Evolutionary conservation across 1,139 yeast genomes (phyloP).

Genomic region (Magnusiomyces suaveolens): DNA sequence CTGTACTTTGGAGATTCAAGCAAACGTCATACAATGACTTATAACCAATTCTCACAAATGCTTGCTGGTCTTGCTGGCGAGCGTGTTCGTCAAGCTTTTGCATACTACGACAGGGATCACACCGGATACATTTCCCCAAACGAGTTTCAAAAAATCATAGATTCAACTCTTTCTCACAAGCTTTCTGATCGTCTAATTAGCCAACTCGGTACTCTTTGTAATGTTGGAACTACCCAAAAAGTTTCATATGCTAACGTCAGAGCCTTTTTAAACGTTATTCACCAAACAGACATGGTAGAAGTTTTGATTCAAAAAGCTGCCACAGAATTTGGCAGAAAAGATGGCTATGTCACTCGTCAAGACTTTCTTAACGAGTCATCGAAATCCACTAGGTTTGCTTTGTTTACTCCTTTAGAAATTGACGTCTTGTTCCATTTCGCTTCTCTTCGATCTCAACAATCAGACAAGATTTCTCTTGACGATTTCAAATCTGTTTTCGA

Average conservation of each 20-base stretch:
- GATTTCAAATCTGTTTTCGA: slow-evolving; percentile 38
- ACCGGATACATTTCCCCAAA: slow-evolving; percentile 37
- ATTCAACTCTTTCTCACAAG: slow-evolving; percentile 35
- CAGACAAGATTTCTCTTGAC: slow-evolving; percentile 31
- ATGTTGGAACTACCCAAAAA: slow-evolving; percentile 27
- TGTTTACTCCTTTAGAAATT: slow-evolving; percentile 39
- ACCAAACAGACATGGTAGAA: slow-evolving; percentile 37
- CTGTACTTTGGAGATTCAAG: slow-evolving; percentile 35
- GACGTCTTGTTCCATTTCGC: slow-evolving; percentile 39
- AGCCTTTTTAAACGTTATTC: slow-evolving; percentile 37
- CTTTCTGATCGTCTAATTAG: slow-evolving; percentile 34
- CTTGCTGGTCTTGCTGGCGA: slow-evolving; percentile 38
- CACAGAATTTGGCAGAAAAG: slow-evolving; percentile 20
- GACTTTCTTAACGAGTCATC: slow-evolving; percentile 37
- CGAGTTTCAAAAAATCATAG: slow-evolving; percentile 35
- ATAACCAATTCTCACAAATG: slow-evolving; percentile 39
- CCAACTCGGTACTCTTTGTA: slow-evolving; percentile 34
- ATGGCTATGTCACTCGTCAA: slow-evolving; percentile 33
- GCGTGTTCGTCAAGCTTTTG: slow-evolving; percentile 40
- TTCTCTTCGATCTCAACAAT: slow-evolving; percentile 21
- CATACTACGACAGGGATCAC: slow-evolving; percentile 30
- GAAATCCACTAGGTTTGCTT: slow-evolving; percentile 33
- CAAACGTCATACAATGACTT: slow-evolving; percentile 34
- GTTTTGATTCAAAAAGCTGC: slow-evolving; percentile 31
- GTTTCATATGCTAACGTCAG: slow-evolving; percentile 38